Base-by-base conservation (phyloP, 495 filamentous ascomycete species). In the Bacidia gigantensis region DNA sequence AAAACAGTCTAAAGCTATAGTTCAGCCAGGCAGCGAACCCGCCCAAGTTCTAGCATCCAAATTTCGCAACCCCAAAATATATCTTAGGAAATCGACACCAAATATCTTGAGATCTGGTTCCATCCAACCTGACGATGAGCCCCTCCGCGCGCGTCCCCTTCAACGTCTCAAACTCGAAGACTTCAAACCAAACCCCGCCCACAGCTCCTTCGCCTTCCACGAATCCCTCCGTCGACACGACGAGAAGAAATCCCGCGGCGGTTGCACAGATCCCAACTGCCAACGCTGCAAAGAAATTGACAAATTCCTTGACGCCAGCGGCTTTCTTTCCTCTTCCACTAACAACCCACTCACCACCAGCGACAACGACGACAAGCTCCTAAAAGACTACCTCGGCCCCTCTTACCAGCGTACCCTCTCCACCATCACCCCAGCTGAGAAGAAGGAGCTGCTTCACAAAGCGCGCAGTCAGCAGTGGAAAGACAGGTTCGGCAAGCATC, bases 161-260 rank as follows among this genome's bases (percentile, higher is more conserved):
- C 63, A 71, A 1, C 64, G 68, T 35, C 69, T 88, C 3, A 56
- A 67, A 20, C 65, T 81, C 3, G 67, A 72, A 2, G 81, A 93
- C 68, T 96, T 98, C 72, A 92, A 83, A 62, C 69, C 92, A 58
- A 97, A 98, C 57, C 79, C 87, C 1, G 63, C 71, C 11, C 68
- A 67, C 45, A 94, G 89, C 48, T 74, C 80, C 41, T 87, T 79
- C 58, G 86, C 88, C 9, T 96, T 80, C 63, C 67, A 71, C 12
- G 81, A 87, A 53, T 80, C 86, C 14, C 77, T 95, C 43, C 83
- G 92, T 46, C 78, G 72, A 29, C 82, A 72, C 58, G 75, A 83
- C 17, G 78, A 82, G 21, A 82, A 87, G n/a, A 79, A 80, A 52
- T 84, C 81, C 57, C 69, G 94, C 7, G 69, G 74, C n/a, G 86